phyloP scores from a whole-genome alignment of 108 stramenopile genomes.

The Mayamaea pseudoterrestris region DNA sequence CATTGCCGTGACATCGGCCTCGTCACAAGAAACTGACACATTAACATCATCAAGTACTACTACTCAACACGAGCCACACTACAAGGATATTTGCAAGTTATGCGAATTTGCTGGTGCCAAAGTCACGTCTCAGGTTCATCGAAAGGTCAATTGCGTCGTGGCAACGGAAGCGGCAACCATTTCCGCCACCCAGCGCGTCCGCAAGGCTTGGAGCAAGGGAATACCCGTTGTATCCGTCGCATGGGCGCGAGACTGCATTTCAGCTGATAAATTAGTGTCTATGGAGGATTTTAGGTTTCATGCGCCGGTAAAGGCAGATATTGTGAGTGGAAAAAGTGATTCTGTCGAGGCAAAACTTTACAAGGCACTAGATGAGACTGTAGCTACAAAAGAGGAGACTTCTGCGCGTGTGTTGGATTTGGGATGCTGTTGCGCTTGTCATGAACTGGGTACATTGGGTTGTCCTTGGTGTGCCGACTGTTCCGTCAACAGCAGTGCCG shows the following conservation, averaged over 20 bases:
- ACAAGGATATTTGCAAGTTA: too few relatives aligned
- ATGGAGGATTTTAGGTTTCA: constrained; percentile 10
- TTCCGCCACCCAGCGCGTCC: constrained; percentile 56
- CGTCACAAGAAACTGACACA: too few relatives aligned
- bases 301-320: neutral
- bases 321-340: neutral
- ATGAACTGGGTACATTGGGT: constrained; percentile 31
- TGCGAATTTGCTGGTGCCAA: constrained; percentile 33
- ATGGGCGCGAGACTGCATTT: constrained; percentile 37
- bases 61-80: too few relatives aligned
- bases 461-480: constrained; percentile 52
- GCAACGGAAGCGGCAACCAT: constrained; percentile 33
- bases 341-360: neutral
- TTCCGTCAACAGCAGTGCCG: constrained; percentile 6
- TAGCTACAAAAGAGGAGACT: constrained; percentile 1
- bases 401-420: constrained; percentile 30
- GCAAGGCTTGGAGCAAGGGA: constrained; percentile 54
- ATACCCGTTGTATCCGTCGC: constrained; percentile 43
- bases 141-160: constrained; percentile 37
- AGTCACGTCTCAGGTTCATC: constrained; percentile 53
- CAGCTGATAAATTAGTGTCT: constrained; percentile 2
- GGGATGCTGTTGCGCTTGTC: constrained; percentile 76
- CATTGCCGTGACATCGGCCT: too few relatives aligned
- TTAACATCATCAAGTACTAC: too few relatives aligned
- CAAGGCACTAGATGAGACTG: neutral